Evolutionary conservation across 1,139 yeast genomes (phyloP).

Genomic region (Casaregolazyma lundiana): DNA sequence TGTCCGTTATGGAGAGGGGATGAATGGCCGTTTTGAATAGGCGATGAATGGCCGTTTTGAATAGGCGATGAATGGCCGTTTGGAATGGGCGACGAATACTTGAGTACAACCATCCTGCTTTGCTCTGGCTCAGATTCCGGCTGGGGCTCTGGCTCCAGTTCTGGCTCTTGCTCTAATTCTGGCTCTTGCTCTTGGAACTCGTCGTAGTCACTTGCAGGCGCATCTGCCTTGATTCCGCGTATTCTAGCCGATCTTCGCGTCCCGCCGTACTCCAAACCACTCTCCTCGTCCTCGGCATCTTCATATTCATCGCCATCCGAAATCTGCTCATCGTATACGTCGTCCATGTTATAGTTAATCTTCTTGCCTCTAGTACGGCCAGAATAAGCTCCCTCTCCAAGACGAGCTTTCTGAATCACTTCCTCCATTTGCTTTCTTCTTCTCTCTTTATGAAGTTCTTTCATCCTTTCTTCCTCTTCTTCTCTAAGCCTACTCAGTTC

Average conservation of each 20-base stretch:
- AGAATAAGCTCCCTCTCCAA: constrained; percentile 31
- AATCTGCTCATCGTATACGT: constrained; percentile 14
- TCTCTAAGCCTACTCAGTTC: constrained; percentile 18
- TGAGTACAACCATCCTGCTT: constrained; percentile 10
- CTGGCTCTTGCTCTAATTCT: constrained; percentile 11
- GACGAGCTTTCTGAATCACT: constrained; percentile 23
- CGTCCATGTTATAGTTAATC: constrained; percentile 29
- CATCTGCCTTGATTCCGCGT: constrained; percentile 3
- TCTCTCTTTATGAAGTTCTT: constrained; percentile 24
- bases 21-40: too few relatives aligned
- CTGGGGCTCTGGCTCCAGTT: constrained; percentile 13
- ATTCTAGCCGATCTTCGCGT: constrained; percentile 17
- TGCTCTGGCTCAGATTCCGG: constrained; percentile 11
- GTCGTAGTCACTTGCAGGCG: constrained; percentile 6
- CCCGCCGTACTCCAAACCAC: constrained; percentile 6
- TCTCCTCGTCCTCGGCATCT: constrained; percentile 22
- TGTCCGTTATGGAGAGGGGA: too few relatives aligned
- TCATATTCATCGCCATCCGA: constrained; percentile 14
- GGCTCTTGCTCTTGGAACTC: constrained; percentile 13
- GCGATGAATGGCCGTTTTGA: too few relatives aligned
- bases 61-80: too few relatives aligned
- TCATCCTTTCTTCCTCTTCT: constrained; percentile 25
- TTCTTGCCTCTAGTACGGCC: constrained; percentile 36
- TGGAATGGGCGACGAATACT: constrained; percentile 10
- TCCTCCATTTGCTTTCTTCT: constrained; percentile 22